phyloP scores from a whole-genome alignment of 2,329 filamentous ascomycete genomes.

The Fusarium clavum region DNA sequence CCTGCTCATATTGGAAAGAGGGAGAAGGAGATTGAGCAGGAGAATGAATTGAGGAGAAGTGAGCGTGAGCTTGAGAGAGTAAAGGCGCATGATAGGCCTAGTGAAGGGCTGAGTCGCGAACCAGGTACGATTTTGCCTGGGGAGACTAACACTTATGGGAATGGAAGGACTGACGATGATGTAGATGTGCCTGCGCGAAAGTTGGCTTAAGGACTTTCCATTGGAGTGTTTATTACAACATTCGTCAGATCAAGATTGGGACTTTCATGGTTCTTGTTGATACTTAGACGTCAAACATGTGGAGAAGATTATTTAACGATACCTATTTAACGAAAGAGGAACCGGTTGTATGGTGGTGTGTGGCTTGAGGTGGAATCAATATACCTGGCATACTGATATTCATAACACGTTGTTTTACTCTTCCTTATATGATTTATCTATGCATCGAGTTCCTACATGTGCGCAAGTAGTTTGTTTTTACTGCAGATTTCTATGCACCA shows the following conservation, averaged over 20 bases:
- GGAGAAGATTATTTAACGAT: background rate
- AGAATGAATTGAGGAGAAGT: background rate
- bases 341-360: no score
- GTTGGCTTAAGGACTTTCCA: background rate
- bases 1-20: constrained; percentile 6
- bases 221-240: background rate
- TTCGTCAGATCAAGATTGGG: background rate
- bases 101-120: constrained; percentile 18
- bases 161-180: constrained; percentile 2
- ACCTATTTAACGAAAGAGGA: background rate
- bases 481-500: no score
- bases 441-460: no score
- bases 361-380: no score
- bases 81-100: constrained; percentile 3
- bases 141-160: constrained; percentile 18
- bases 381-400: no score
- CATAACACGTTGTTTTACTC: no score
- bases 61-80: background rate
- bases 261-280: no score
- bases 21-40: background rate
- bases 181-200: background rate
- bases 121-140: constrained; percentile 18
- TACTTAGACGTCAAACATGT: no score
- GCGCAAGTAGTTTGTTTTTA: no score
- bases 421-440: no score